Percentiles rank a stretch among this genome's conserved stretches.
phyloP scores from a whole-genome alignment of 2,329 filamentous ascomycete genomes.

The Fusarium gaditjirri region DNA sequence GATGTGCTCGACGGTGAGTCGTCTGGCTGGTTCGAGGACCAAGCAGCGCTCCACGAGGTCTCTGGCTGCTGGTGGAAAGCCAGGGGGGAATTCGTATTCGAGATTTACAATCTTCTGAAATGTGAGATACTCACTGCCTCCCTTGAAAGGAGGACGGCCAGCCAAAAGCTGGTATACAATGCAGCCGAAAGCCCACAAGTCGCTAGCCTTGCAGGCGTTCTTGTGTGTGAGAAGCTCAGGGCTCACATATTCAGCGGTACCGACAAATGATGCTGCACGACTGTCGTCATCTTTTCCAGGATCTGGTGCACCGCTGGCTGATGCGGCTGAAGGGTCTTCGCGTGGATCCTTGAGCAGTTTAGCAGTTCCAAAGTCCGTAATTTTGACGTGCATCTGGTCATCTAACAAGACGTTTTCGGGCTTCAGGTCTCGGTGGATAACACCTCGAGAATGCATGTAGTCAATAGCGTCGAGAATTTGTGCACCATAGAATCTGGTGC shows the following conservation, averaged over 20 bases:
- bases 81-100: conserved; percentile 91
- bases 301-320: conserved; percentile 52
- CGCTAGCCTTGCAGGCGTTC: conserved; percentile 96
- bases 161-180: conserved; percentile 96
- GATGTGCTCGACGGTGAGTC: conserved; percentile 93
- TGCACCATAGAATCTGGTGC: conserved; percentile 91
- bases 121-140: conserved; percentile 92
- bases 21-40: conserved; percentile 85
- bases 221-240: conserved; percentile 97
- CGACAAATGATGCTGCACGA: conserved; percentile 93
- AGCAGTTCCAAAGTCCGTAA: conserved; percentile 98
- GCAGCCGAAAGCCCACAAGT: conserved; percentile 98
- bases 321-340: conserved; percentile 50
- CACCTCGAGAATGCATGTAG: conserved; percentile 96
- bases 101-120: conserved; percentile 98
- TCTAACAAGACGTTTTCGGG: conserved; percentile 97
- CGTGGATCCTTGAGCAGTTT: conserved; percentile 74
- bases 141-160: conserved; percentile 98
- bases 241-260: conserved; percentile 97
- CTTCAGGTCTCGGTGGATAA: conserved; percentile 96
- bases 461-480: conserved; percentile 96
- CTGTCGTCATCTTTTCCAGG: conserved; percentile 66
- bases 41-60: conserved; percentile 92
- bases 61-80: conserved; percentile 85
- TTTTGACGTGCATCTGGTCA: conserved; percentile 97